Base-by-base conservation (phyloP, 2,329 filamentous ascomycete species). In the Aspergillus ustus region DNA sequence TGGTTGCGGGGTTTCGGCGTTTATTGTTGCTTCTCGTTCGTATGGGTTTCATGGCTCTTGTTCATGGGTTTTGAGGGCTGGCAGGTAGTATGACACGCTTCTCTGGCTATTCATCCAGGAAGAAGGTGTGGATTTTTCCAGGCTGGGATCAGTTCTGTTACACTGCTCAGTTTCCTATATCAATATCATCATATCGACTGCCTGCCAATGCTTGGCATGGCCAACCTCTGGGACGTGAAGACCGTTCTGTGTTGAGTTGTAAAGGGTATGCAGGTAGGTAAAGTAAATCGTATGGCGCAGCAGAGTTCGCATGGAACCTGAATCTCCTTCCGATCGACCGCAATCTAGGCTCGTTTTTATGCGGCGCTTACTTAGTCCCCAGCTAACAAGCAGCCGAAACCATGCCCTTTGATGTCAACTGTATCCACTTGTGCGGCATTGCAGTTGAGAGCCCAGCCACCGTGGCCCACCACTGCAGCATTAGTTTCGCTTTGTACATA, bases 1-100 rank as follows among this genome's bases (percentile, higher is more conserved):
- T 70, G 72, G 75, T 72, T 70, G 73, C 74, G 74, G 74, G 75
- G 75, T 77, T 76, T 63, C 63, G 75, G 75, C 75, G 75, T 77
- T 78, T 68, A 63, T 60, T 56, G 57, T 52, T 57, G 31, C 29
- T 61, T 61, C 53, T 60, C 43, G 70, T 70, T 72, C 71, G 67
- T 71, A 71, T 71, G 71, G 72, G 66, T 75, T 73, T 71, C 66
- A 66, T 70, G 64, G 69, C 64, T 69, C 62, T 67, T 66, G 61
- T 69, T 68, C 66, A 70, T 69, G 64, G 63, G 61, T 69, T 67
- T 59, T 66, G 66, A 70, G 66, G 63, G 68, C 66, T 62, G 68
- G 67, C 63, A 68, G 72, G 68, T 68, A 69, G 67, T 67, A 68
- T 68, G 69, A 66, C 59, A 63, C 64, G 40, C 46, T 53, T 63